Evolutionary conservation across 2,329 filamentous ascomycete species (phyloP), one percentile per base, ranked within the genome.

Genomic region (Claviceps spartinae): DNA sequence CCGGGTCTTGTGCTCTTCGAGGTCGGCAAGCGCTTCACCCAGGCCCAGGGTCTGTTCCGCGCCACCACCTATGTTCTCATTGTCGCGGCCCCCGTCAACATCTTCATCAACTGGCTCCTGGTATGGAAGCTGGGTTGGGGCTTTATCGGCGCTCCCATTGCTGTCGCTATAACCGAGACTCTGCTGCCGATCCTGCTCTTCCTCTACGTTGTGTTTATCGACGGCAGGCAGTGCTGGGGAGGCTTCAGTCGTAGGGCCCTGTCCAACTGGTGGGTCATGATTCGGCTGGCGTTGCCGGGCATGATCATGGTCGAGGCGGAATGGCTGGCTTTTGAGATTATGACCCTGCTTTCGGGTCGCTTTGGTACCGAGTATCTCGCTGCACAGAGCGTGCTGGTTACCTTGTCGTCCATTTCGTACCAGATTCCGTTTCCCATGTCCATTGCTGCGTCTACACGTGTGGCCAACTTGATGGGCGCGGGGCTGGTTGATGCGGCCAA

Each of bases 291-390:
- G 0, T 72, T 96, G 13, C 90, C 91, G 0, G 91, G 91, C 1
- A 82, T 97, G 65, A 72, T 95, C 57, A 96, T 96, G 90, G 85
- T 97, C 2, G 83, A 94, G 65, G 89, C 91, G 5, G 91, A 97
- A 65, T 95, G 87, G 70, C 77, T 96, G 11, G 89, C 90, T 6
- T 97, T 97, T 65, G 91, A 97, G 66, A 81, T 95, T 48, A 73
- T 95, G 56, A 95, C 89, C 0, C 74, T 96, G n/a, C 81, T 83
- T 8, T 80, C 87, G 0, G 87, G 84, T 49, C 87, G 86, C 59
- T 83, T 96, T 53, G 86, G 86, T 16, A 81, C 86, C 1, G 83
- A 83, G 18, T 81, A 85, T 55, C 78, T 97, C 1, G 91, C 91
- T 0, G 90, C 93, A 0, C 90, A 98, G 67, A 90, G 86, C 37